phyloP scores from a whole-genome alignment of 2,329 filamentous ascomycete species.

The Knoxdaviesia capensis region DNA sequence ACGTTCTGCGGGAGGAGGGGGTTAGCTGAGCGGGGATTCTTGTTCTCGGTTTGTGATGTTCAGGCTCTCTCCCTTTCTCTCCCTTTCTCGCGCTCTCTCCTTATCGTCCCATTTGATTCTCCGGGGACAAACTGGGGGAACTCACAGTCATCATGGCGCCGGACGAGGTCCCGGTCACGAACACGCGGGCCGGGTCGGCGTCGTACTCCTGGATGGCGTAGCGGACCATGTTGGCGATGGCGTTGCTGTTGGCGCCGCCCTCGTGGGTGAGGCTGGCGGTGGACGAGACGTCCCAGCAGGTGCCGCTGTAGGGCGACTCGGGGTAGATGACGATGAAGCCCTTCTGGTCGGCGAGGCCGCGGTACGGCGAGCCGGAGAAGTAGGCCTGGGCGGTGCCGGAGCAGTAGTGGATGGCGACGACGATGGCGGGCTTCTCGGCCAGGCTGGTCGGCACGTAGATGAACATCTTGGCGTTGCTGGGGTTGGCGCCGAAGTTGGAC shows the following conservation, averaged over 20 bases:
- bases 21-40: not conserved
- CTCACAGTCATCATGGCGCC: conserved; percentile 28
- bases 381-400: conserved; percentile 25
- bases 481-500: conserved; percentile 17
- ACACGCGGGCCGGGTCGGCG: conserved; percentile 29
- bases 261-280: conserved; percentile 28
- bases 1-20: conserved; percentile 13
- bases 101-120: conserved; percentile 22
- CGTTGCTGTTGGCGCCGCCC: conserved; percentile 33
- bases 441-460: conserved; percentile 15
- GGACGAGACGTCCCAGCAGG: conserved; percentile 39
- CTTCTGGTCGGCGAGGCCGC: conserved; percentile 17
- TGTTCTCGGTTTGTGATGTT: no score
- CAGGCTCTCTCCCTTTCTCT: no score
- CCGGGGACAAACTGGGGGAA: not conserved
- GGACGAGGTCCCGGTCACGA: conserved; percentile 27
- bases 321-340: conserved; percentile 33
- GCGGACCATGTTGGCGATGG: conserved; percentile 37
- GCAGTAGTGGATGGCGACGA: conserved; percentile 35
- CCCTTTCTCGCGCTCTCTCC: no score
- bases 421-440: conserved; percentile 19
- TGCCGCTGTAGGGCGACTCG: conserved; percentile 25
- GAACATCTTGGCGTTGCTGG: conserved; percentile 9
- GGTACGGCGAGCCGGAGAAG: conserved; percentile 27
- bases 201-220: conserved; percentile 31